Evolutionary conservation across 2,329 filamentous ascomycete genomes (phyloP), one percentile per base, ranked within the genome.

Genomic region (Plectosphaerella plurivora): DNA sequence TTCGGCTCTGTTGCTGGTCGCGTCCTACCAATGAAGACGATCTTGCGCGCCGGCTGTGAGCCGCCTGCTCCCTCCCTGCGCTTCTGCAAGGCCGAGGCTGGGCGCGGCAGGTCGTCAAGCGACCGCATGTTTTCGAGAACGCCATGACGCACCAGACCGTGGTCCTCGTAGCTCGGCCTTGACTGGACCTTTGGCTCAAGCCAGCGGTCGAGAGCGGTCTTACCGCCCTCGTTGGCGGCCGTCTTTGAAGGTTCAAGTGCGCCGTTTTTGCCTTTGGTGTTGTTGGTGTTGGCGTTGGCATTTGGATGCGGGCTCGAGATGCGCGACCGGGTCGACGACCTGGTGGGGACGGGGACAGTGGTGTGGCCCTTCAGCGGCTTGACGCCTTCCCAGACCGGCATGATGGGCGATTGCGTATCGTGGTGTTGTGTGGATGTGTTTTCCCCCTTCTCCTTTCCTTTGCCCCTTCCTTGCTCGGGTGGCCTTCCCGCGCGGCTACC

Each of bases 41-140:
- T 77, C 60, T 70, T 77, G 54, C 72, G 70, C 36, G 72, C 66
- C 14, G 47, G 64, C 53, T 16, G 57, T 58, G 50, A 54, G 57
- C 51, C 62, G 60, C 41, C 41, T 54, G 68, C 61, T 48, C 55
- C 61, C 10, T 57, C 67, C 22, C 57, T 60, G 62, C 65, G 71
- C 64, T 73, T 76, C 37, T 68, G 59, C 25, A 39, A n/a, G 10
- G 44, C 24, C 51, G 65, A 65, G 62, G 78, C 71, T 20, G 77
- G 78, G 69, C 81, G 83, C 12, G 91, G 91, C 60, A 85, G 76
- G 51, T 84, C 79, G 41, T 91, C 91, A 52, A 96, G 73, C 24
- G 91, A 86, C 50, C 85, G 86, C 91, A 96, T 96, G 62, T 86
- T 86, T 68, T 89, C 86, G 53, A 95, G 75, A 16, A 95, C 88